Evolutionary conservation across 2,329 filamentous ascomycete species (phyloP).

Genomic region (Lachnellula subtilissima): DNA sequence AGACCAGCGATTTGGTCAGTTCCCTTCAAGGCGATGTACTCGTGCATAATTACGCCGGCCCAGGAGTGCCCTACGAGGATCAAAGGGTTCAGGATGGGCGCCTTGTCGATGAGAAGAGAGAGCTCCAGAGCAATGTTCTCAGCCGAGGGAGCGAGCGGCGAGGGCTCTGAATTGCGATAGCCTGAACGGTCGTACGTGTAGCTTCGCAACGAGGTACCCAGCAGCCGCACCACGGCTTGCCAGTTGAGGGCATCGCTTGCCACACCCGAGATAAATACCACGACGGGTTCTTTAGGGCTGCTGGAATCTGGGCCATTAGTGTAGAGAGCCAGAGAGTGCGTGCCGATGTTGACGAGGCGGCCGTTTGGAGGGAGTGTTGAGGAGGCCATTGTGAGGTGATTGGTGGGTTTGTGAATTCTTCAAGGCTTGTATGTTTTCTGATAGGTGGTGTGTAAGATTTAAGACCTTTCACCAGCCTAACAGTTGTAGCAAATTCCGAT

Average conservation of each 20-base stretch:
- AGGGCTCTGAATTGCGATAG: conserved; percentile 9
- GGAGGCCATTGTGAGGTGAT: too few species aligned
- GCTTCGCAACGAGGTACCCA: conserved; percentile 2
- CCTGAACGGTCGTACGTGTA: conserved; percentile 21
- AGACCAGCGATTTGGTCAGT: conserved; percentile 13
- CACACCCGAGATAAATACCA: conserved; percentile 9
- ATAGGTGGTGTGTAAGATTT: too few species aligned
- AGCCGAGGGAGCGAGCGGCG: conserved; percentile 12
- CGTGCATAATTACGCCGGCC: conserved; percentile 10
- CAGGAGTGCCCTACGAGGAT: conserved; percentile 20
- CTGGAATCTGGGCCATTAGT: conserved; percentile 6
- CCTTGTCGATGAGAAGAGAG: conserved; percentile 8
- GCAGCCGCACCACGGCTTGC: conserved; percentile 11
- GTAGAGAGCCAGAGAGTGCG: conserved; percentile 17
- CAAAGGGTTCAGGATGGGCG: conserved; percentile 7
- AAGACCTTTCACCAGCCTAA: too few species aligned
- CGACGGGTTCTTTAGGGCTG: conserved; percentile 1
- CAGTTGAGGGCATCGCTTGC: conserved; percentile 5
- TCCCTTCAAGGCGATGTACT: conserved; percentile 12
- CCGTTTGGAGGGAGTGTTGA: too few species aligned
- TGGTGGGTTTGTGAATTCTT: background rate
- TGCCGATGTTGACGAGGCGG: conserved; percentile 13
- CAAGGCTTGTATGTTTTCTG: too few species aligned
- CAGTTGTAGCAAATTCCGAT: too few species aligned
- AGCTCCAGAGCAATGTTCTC: conserved; percentile 20